These are phyloP conservation scores for Yarrowia sp. DNA, from an alignment of 805 yeast species.

Conservation along the genomic window DNA sequence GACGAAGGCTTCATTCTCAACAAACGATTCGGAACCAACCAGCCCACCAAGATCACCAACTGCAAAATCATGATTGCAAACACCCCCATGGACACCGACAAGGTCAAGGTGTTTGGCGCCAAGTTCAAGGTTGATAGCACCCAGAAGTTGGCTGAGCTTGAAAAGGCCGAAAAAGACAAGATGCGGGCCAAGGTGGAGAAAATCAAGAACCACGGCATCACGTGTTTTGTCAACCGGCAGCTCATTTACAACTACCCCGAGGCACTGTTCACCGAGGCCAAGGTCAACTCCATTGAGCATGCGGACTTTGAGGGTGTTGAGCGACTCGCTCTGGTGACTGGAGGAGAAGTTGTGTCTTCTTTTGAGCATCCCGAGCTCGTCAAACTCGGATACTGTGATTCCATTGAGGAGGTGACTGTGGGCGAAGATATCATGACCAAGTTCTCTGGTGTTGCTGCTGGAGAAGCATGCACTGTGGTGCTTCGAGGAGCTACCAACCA, in stretches of 20 bases:
- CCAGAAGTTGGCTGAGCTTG: conserved; percentile 87
- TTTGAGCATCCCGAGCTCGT: conserved; percentile 89
- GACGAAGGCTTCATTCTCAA: conserved; percentile 95
- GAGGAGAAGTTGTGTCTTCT: conserved; percentile 97
- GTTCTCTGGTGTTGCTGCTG: conserved; percentile 93
- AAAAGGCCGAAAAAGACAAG: conserved; percentile 89
- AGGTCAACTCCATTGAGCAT: conserved; percentile 90
- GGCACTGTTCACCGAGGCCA: conserved; percentile 83
- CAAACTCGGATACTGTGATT: conserved; percentile 81
- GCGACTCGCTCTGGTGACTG: conserved; percentile 92
- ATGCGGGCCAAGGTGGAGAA: conserved; percentile 88
- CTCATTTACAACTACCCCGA: conserved; percentile 98
- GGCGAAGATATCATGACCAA: conserved; percentile 90
- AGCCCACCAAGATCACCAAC: conserved; percentile 78
- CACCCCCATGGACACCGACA: conserved; percentile 92
- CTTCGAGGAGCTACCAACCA: conserved; percentile 97
- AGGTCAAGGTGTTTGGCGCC: conserved; percentile 96
- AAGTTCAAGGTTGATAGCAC: conserved; percentile 96
- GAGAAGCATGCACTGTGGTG: conserved; percentile 94
- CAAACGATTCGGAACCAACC: conserved; percentile 90
- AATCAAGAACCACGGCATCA: conserved; percentile 81
- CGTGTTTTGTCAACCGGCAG: conserved; percentile 92
- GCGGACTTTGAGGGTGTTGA: conserved; percentile 99
- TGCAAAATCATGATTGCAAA: conserved; percentile 90
- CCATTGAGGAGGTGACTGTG: conserved; percentile 85